These are phyloP conservation scores for Cryptococcus sp. DNA, from an alignment of 1,284 basidiomycete species.

Conservation along the genomic window DNA sequence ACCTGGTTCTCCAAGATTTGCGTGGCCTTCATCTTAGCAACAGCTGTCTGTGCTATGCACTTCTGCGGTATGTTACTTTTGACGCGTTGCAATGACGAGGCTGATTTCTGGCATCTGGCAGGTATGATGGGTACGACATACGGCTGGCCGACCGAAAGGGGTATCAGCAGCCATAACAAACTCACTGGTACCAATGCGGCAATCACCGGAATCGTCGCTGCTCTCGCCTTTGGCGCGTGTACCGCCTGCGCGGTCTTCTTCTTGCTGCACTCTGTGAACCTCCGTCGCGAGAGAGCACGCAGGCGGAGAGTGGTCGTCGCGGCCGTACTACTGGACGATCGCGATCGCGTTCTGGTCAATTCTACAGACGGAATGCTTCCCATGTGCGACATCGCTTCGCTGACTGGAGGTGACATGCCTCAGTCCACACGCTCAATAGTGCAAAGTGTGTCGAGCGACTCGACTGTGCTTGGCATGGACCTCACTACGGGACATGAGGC, in stretches of 20 bases:
- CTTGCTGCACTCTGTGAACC: constrained; percentile 45
- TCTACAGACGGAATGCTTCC: constrained; percentile 54
- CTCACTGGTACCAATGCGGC: constrained; percentile 44
- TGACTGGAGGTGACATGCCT: constrained; percentile 24
- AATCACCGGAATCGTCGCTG: constrained; percentile 53
- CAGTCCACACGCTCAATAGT: constrained; percentile 13
- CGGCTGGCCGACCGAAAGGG: constrained; percentile 33
- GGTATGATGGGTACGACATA: constrained; percentile 49
- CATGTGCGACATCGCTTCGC: constrained; percentile 52
- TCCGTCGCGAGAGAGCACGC: constrained; percentile 44
- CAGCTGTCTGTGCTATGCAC: constrained; percentile 54
- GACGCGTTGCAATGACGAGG: background rate
- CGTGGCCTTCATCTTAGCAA: constrained; percentile 52
- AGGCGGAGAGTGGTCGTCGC: constrained; percentile 55
- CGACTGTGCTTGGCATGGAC: constrained; percentile 51
- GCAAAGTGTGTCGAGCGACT: constrained; percentile 21
- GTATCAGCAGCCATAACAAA: constrained; percentile 23
- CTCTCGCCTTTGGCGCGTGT: constrained; percentile 53
- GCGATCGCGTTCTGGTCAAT: constrained; percentile 52
- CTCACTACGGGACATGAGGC: constrained; percentile 53
- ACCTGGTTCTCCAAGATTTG: constrained; percentile 52
- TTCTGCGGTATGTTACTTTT: constrained; percentile 36
- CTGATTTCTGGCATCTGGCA: constrained; percentile 1
- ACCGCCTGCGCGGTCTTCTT: constrained; percentile 51
- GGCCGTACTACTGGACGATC: constrained; percentile 52